Evolutionary conservation across 1,284 basidiomycete species (phyloP).

Genomic region (Ganoderma boninense): DNA sequence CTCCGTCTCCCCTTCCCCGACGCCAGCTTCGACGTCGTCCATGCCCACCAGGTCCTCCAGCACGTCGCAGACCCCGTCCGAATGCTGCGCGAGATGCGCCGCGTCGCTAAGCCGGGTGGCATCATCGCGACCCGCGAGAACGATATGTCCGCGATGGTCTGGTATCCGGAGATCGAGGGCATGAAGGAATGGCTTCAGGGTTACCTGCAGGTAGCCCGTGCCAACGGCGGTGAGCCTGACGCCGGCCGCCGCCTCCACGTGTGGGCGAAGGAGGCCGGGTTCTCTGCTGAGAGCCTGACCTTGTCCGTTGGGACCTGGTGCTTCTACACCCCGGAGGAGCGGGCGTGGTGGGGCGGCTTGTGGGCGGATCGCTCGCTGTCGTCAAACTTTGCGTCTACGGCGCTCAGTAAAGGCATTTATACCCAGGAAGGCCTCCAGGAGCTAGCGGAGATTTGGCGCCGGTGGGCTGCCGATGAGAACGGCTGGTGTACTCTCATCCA

Average conservation of each 20-base stretch:
- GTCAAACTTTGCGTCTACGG: conserved; percentile 42
- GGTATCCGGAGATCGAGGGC: conserved; percentile 43
- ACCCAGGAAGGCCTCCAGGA: conserved; percentile 38
- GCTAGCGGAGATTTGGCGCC: conserved; percentile 38
- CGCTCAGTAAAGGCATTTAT: conserved; percentile 40
- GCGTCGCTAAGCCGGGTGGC: conserved; percentile 52
- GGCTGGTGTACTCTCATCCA: conserved; percentile 46
- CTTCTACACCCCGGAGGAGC: conserved; percentile 44
- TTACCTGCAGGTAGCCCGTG: conserved; percentile 38
- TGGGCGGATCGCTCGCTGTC: conserved; percentile 45
- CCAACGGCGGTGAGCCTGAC: conserved; percentile 42
- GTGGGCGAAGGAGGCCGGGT: conserved; percentile 44
- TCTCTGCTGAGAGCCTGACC: conserved; percentile 36
- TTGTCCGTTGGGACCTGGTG: conserved; percentile 45
- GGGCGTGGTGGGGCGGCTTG: conserved; percentile 44
- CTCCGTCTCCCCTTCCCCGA: conserved; percentile 45
- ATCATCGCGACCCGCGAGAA: conserved; percentile 50
- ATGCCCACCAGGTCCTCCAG: conserved; percentile 55
- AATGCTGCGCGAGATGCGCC: conserved; percentile 51
- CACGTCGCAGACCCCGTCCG: conserved; percentile 50
- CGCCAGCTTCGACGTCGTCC: conserved; percentile 52
- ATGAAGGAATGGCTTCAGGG: conserved; percentile 38
- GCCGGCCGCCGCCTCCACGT: conserved; percentile 41
- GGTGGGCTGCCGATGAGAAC: conserved; percentile 44
- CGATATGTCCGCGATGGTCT: conserved; percentile 42